Base-by-base conservation (phyloP, 768 basidiomycete genomes). In the Rhodocollybia butyracea region DNA sequence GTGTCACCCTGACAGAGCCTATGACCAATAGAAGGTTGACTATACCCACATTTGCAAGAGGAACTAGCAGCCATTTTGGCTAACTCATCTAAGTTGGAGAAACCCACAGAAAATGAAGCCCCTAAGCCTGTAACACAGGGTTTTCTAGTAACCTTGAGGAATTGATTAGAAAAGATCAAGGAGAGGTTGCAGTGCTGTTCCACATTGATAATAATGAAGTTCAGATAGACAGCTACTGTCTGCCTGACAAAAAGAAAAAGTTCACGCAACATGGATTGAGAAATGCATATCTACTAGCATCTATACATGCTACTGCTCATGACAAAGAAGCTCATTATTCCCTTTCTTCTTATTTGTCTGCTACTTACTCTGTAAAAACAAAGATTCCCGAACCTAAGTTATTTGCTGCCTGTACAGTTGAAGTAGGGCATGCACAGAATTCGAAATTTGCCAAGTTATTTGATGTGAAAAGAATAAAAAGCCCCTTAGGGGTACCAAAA, bases 131-230 rank as follows among this genome's bases (percentile, higher is more conserved):
- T n/a, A 22, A 29, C 24, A 27, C 27, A 42, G 55, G 55, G 30
- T 56, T 56, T 56, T 56, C 34, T 17, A 19, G 19, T 34, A 29
- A 31, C 34, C 42, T 56, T 46, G 32, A 56, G 31, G 55, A 56
- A 31, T 56, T 56, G 46, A 46, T 48, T 30, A 34, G 21, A 22
- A 24, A 24, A 32, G 38, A 48, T 48, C 55, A 56, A 56, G 55
- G 55, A 56, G 55, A 56, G 45, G 42, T 56, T 5, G 55, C 24
- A 27, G 19, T 47, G 26, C 19, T 47, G 11, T 38, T 56, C 15
- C 34, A 46, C 22, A 17, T 46, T 22, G n/a, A 56, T 27, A 30
- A 38, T 19, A 34, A 38, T 22, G 30, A 19, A 47, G 29, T 34
- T 26, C 11, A 17, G n/a, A 26, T 46, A n/a, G 45, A 29, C 5